Base-by-base conservation (phyloP, 805 yeast species). In the Yarrowia porcina region DNA sequence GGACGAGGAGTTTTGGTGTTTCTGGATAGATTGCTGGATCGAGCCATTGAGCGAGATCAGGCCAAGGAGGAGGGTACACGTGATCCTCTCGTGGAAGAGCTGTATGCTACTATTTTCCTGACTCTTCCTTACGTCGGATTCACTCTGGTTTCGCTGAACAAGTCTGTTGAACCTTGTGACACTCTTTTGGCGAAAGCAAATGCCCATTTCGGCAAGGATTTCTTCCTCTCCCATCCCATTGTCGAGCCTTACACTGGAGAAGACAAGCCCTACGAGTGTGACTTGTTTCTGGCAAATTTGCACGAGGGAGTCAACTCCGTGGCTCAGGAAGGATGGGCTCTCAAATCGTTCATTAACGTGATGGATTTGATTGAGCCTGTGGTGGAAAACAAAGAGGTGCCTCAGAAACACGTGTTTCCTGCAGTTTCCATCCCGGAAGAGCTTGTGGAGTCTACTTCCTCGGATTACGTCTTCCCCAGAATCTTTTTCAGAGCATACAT, bases 21-120 rank as follows among this genome's bases (percentile, higher is more conserved):
- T 5, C 81, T 84, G 68, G 77, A 74, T 59, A 83, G 81, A 65
- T 77, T 90, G 25, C 73, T 89, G 64, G 74, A 76, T 4, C 69
- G 81, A 35, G 82, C 92, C 0, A 77, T 84, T 42, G 84, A 80
- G 1, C 74, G 88, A 17, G 36, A 45, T 64, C 89, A 87, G 70
- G 66, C 71, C 4, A 66, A 65, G 6, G 45, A 73, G 33, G 65
- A 72, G 38, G 72, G 71, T 28, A 65, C 64, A 6, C 41, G 59
- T 5, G 17, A 23, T 20, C 80, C 91, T 72, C 78, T 87, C 49
- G 89, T 89, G 4, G 90, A 89, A 71, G 84, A 86, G 54, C 73
- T 90, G 17, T 89, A 75, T 70, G 85, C 83, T 67, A 83, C 83
- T 67, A 82, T 84, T 1, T 73, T 87, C 61, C 71, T 86, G 17